These are phyloP conservation scores for Trichothecium sympodiale DNA, from an alignment of 2,329 filamentous ascomycete species.

Conservation along the genomic window DNA sequence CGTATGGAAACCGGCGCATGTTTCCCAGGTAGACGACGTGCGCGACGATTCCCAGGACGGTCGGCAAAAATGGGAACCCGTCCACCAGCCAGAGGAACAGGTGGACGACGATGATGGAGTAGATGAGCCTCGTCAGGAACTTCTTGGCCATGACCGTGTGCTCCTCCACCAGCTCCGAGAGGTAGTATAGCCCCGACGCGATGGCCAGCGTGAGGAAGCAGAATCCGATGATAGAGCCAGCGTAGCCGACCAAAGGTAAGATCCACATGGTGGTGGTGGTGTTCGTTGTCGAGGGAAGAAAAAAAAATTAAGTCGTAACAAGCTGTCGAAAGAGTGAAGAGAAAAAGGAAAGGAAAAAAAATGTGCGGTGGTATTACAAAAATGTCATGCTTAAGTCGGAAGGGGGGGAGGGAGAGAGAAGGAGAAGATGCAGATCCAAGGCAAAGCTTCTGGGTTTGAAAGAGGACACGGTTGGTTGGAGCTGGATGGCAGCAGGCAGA, in stretches of 20 bases:
- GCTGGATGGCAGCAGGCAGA: too few species aligned
- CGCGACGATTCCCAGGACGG: conserved; percentile 63
- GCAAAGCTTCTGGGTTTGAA: not conserved
- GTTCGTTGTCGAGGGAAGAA: too few species aligned
- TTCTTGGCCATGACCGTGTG: conserved; percentile 89
- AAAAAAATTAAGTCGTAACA: too few species aligned
- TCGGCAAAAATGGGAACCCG: conserved; percentile 69
- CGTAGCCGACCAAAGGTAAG: conserved; percentile 80
- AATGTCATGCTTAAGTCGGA: too few species aligned
- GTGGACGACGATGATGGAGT: conserved; percentile 66
- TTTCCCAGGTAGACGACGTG: conserved; percentile 86
- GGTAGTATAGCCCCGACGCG: conserved; percentile 95
- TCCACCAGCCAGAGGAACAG: conserved; percentile 68
- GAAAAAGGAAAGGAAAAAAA: not conserved
- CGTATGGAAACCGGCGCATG: conserved; percentile 61
- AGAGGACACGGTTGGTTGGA: not conserved
- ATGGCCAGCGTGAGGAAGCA: conserved; percentile 90
- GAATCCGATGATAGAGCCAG: conserved; percentile 81
- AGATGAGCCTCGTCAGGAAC: conserved; percentile 76
- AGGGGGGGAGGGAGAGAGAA: conserved; percentile 2
- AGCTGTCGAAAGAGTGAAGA: too few species aligned
- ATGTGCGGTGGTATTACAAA: conserved; percentile 2
- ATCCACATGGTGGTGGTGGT: conserved; percentile 67
- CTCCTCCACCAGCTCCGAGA: conserved; percentile 95
- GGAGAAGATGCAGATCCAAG: conserved; percentile 1